These are phyloP conservation scores for Serendipita sp. DNA, from an alignment of 768 basidiomycete species.

Conservation along the genomic window DNA sequence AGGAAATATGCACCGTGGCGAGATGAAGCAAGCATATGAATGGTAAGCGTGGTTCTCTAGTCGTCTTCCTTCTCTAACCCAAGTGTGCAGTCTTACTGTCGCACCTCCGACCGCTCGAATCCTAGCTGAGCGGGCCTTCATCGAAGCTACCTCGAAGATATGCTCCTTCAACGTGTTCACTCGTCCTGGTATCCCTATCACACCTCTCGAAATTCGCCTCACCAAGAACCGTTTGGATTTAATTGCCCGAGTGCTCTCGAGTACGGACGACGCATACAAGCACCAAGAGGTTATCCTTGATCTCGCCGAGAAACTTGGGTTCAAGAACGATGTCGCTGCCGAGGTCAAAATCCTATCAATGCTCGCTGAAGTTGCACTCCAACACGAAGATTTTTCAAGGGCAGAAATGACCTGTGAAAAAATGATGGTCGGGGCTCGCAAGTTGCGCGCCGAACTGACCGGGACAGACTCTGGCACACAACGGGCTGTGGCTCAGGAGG, in stretches of 20 bases:
- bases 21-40: slow-evolving; percentile 94
- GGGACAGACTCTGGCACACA: slow-evolving; percentile 23
- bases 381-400: slow-evolving; percentile 58
- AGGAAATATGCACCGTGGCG: slow-evolving; percentile 82
- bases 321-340: slow-evolving; percentile 49
- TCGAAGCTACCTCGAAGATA: slow-evolving; percentile 92
- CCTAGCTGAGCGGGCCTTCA: slow-evolving; percentile 68
- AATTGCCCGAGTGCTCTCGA: slow-evolving; percentile 72
- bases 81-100: slow-evolving; percentile 50
- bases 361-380: slow-evolving; percentile 77
- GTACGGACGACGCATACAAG: slow-evolving; percentile 75
- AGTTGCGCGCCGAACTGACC: slow-evolving; percentile 24
- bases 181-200: slow-evolving; percentile 56
- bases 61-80: slow-evolving; percentile 7
- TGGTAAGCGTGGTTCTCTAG: slow-evolving; percentile 42
- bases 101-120: slow-evolving; percentile 48
- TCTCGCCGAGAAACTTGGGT: slow-evolving; percentile 78
- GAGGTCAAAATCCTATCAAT: slow-evolving; percentile 75
- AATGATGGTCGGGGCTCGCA: slow-evolving; percentile 52
- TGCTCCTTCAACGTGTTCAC: slow-evolving; percentile 81
- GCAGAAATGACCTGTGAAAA: slow-evolving; percentile 57
- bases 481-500: slow-evolving; percentile 28
- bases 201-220: slow-evolving; percentile 86
- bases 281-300: slow-evolving; percentile 88
- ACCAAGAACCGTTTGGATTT: slow-evolving; percentile 78